A percentile compares a stretch with the other conserved stretches of the same genome.
These are phyloP conservation scores for Oidium heveae DNA, from an alignment of 2,329 filamentous ascomycete genomes.

Conservation along the genomic window DNA sequence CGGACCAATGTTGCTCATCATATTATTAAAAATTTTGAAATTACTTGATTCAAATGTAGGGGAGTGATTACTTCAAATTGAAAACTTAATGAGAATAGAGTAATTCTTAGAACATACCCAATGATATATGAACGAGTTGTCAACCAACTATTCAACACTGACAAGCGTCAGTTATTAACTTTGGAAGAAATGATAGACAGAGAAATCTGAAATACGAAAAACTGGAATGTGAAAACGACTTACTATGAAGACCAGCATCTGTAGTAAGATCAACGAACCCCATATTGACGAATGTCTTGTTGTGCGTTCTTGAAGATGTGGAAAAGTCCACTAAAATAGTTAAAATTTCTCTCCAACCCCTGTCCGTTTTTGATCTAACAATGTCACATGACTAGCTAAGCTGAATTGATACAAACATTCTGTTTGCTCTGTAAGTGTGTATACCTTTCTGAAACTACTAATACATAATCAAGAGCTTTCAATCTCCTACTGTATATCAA, in stretches of 20 bases:
- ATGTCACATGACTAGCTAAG: too few species aligned
- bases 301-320: too few species aligned
- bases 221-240: slow-evolving; percentile 11
- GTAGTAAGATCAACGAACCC: slow-evolving; percentile 43
- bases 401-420: too few species aligned
- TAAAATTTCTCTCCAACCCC: too few species aligned
- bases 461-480: too few species aligned
- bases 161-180: slow-evolving; percentile 13
- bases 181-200: background rate
- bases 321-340: too few species aligned
- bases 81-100: slow-evolving; percentile 4
- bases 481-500: too few species aligned
- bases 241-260: slow-evolving; percentile 35
- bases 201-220: too few species aligned
- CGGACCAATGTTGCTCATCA: slow-evolving; percentile 87
- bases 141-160: slow-evolving; percentile 49
- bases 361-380: too few species aligned
- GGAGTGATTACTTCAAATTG: background rate
- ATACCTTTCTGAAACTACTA: too few species aligned
- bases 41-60: background rate
- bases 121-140: slow-evolving; percentile 57
- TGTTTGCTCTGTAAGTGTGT: too few species aligned
- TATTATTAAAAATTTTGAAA: slow-evolving; percentile 14
- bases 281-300: slow-evolving; percentile 19
- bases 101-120: slow-evolving; percentile 32